Conservation (phyloP, 164 flowering plant genomes). For the Vitis vinifera region DNA sequence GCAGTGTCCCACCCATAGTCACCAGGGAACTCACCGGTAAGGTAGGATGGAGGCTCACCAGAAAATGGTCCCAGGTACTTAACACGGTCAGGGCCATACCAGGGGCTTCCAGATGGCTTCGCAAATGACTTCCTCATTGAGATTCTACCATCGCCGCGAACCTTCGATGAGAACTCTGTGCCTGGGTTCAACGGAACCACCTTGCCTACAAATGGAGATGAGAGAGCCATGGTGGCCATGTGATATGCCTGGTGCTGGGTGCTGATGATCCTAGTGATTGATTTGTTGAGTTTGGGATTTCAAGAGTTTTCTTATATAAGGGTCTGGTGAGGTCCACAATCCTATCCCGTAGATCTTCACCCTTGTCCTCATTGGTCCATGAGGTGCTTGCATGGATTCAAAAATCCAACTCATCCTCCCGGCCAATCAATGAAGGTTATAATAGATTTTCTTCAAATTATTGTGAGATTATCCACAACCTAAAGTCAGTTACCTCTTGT, state of each 20-base stretch:
- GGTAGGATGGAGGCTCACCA: constrained; percentile 24
- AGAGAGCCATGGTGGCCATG: constrained; percentile 22
- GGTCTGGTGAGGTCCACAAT: constrained; percentile 19
- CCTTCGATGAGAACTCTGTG: constrained; percentile 7
- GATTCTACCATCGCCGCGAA: constrained; percentile 16
- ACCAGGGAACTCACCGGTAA: constrained; percentile 26
- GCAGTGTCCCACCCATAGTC: constrained; percentile 34
- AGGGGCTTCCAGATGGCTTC: constrained; percentile 25
- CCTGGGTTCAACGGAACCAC: constrained; percentile 12
- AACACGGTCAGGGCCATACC: constrained; percentile 22
- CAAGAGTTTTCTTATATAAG: constrained; percentile 3
- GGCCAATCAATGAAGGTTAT: constrained; percentile 13
- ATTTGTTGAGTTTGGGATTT: constrained; percentile 5
- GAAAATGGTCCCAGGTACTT: constrained; percentile 29
- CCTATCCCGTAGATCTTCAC: constrained; percentile 22
- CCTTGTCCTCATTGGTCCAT: constrained; percentile 12
- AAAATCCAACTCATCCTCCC: constrained; percentile 8
- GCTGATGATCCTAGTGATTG: background rate
- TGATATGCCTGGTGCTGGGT: background rate
- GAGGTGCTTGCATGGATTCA: background rate
- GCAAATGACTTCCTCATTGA: constrained; percentile 20
- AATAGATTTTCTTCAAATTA: background rate
- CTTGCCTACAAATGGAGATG: constrained; percentile 21
- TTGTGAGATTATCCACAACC: background rate
- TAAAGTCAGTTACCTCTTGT: background rate